Conservation (phyloP, 2,329 filamentous ascomycete species). For the Penicillium sp. region DNA sequence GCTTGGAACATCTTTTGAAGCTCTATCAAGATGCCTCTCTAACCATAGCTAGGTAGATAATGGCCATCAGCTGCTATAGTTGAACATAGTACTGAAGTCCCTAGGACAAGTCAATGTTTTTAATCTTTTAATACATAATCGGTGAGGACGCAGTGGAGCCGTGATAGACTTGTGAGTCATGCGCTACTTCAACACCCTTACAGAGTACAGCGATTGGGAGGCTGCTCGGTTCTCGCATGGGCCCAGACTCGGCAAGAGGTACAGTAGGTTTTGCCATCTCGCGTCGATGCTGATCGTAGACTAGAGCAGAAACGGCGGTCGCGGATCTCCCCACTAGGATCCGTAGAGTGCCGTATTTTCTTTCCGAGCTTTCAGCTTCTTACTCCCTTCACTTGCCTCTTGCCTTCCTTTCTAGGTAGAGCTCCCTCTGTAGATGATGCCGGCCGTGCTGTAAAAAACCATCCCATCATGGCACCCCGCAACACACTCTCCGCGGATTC, state of each 20-base stretch:
- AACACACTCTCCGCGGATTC: conserved; percentile 26
- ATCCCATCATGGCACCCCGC: conserved; percentile 28
- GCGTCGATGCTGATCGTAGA: background rate
- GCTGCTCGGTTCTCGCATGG: background rate
- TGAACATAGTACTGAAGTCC: background rate
- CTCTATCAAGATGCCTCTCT: background rate
- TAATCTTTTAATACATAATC: no score
- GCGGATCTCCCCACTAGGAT: conserved; percentile 3
- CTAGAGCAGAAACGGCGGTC: background rate
- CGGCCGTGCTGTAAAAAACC: background rate
- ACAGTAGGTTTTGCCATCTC: background rate
- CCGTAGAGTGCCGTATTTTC: conserved; percentile 1
- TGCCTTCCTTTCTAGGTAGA: background rate
- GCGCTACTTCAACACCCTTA: background rate
- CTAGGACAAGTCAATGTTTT: background rate
- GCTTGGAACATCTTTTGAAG: background rate
- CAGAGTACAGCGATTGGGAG: no score
- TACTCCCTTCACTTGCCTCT: background rate
- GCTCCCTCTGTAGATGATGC: conserved; percentile 1
- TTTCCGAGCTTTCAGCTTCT: conserved; percentile 2
- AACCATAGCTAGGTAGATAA: background rate
- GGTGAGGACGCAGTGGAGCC: no score
- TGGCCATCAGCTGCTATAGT: background rate
- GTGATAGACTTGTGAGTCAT: background rate
- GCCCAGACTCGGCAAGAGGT: background rate